These are phyloP conservation scores for Alternaria ethzedia DNA, from an alignment of 2,329 filamentous ascomycete genomes.

Conservation along the genomic window DNA sequence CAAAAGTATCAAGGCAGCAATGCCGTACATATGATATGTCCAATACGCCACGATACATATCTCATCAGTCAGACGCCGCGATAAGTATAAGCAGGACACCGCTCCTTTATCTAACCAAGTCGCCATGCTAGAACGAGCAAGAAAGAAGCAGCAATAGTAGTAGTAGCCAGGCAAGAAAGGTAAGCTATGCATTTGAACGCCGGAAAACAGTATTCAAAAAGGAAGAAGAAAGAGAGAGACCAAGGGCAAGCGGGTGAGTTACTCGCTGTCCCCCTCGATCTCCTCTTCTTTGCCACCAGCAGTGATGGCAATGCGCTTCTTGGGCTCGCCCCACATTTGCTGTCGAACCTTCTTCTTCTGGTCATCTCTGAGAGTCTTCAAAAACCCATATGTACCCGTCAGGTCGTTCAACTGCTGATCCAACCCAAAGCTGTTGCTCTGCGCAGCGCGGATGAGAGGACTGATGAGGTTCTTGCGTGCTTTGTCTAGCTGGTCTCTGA, in stretches of 20 bases:
- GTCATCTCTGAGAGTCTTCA: slow-evolving; percentile 74
- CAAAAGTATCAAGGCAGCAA: neutral
- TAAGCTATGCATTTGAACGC: neutral
- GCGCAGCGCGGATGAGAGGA: slow-evolving; percentile 76
- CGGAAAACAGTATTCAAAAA: neutral
- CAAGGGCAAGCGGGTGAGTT: neutral
- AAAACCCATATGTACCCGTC: slow-evolving; percentile 77
- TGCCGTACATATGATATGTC: neutral
- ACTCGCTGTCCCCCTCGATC: slow-evolving; percentile 11
- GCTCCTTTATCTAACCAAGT: slow-evolving; percentile 10
- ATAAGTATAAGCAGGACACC: neutral
- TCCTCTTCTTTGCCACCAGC: slow-evolving; percentile 24
- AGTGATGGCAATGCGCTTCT: slow-evolving; percentile 38
- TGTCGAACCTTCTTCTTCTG: slow-evolving; percentile 87
- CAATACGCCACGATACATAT: neutral
- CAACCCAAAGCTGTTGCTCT: slow-evolving; percentile 72
- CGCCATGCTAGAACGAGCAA: slow-evolving; percentile 7
- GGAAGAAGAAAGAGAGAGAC: neutral
- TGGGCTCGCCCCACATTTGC: slow-evolving; percentile 63
- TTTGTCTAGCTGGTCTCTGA: slow-evolving; percentile 88
- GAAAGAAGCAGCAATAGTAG: neutral
- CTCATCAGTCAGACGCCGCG: neutral
- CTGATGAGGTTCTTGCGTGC: slow-evolving; percentile 82
- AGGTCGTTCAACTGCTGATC: slow-evolving; percentile 87
- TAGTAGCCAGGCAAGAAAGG: neutral